These are phyloP conservation scores for Coriaria nepalensis DNA, from an alignment of 306 rosid genomes.

Conservation along the genomic window DNA sequence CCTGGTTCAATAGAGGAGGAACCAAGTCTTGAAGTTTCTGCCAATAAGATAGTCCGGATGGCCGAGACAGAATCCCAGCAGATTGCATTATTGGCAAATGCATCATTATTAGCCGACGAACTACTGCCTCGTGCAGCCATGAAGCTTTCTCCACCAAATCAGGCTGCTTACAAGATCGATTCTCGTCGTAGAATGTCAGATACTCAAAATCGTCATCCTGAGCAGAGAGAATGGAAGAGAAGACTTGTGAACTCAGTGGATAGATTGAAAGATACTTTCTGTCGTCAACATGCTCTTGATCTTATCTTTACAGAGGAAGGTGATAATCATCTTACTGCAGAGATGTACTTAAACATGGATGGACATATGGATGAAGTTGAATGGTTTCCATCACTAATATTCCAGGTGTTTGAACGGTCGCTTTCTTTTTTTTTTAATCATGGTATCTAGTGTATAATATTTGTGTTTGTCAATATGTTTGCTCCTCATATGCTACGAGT, in stretches of 20 bases:
- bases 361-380: conserved; percentile 69
- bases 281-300: conserved; percentile 89
- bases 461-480: no score
- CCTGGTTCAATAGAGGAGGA: conserved; percentile 95
- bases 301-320: conserved; percentile 93
- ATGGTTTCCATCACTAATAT: conserved; percentile 77
- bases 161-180: conserved; percentile 51
- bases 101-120: conserved; percentile 84
- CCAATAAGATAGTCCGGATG: conserved; percentile 71
- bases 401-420: conserved; percentile 64
- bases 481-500: no score
- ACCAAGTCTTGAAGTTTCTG: conserved; percentile 64
- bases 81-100: conserved; percentile 96
- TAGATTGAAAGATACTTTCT: conserved; percentile 81
- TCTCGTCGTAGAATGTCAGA: conserved; percentile 58
- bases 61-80: conserved; percentile 95
- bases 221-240: conserved; percentile 96
- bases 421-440: no score
- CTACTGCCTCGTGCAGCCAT: conserved; percentile 95
- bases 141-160: conserved; percentile 70
- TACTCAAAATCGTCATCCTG: conserved; percentile 95
- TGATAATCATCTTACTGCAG: conserved; percentile 88
- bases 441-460: no score
- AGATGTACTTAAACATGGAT: conserved; percentile 80
- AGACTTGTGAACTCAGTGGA: conserved; percentile 78